Conservation (phyloP, 208 protist genomes). For the Angomonas deanei region DNA sequence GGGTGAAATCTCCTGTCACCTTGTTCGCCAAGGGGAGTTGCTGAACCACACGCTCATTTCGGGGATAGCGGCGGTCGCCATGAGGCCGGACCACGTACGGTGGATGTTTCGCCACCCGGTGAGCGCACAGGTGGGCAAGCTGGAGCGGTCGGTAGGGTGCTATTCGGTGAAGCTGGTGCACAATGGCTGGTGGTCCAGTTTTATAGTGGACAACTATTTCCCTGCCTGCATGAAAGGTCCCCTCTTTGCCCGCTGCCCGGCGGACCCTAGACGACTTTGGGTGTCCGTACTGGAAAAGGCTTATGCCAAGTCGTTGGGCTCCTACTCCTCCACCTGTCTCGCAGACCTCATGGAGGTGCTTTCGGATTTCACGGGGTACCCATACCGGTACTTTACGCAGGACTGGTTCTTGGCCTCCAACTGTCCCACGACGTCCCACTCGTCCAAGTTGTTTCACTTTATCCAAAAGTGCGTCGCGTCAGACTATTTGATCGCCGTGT, state of each 20-base stretch:
- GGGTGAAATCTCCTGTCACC: slow-evolving; percentile 36
- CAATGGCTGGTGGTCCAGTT: slow-evolving; percentile 70
- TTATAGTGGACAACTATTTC: slow-evolving; percentile 77
- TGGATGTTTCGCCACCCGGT: slow-evolving; percentile 61
- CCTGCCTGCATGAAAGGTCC: slow-evolving; percentile 33
- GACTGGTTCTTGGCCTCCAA: slow-evolving; percentile 13
- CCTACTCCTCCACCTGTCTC: slow-evolving; percentile 64
- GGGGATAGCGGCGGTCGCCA: slow-evolving; percentile 56
- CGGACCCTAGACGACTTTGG: slow-evolving; percentile 76
- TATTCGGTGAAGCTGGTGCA: slow-evolving; percentile 69
- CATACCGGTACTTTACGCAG: slow-evolving; percentile 27
- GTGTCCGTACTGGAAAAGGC: slow-evolving; percentile 82
- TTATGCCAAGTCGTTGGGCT: slow-evolving; percentile 80
- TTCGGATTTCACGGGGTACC: slow-evolving; percentile 54
- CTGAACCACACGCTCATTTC: slow-evolving; percentile 62
- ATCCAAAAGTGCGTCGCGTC: slow-evolving; percentile 17
- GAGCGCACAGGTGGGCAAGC: slow-evolving; percentile 17
- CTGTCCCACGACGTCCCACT: slow-evolving; percentile 1
- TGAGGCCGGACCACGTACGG: slow-evolving; percentile 31
- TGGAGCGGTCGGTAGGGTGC: slow-evolving; percentile 45
- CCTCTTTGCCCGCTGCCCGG: slow-evolving; percentile 33
- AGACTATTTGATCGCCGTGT: slow-evolving; percentile 28
- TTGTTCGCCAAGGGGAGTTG: slow-evolving; percentile 54
- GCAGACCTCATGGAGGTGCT: slow-evolving; percentile 55
- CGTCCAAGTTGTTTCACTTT: slow-evolving; percentile 19